Base-by-base conservation (phyloP, 1,139 yeast species). In the Zygosaccharomyces sapae region DNA sequence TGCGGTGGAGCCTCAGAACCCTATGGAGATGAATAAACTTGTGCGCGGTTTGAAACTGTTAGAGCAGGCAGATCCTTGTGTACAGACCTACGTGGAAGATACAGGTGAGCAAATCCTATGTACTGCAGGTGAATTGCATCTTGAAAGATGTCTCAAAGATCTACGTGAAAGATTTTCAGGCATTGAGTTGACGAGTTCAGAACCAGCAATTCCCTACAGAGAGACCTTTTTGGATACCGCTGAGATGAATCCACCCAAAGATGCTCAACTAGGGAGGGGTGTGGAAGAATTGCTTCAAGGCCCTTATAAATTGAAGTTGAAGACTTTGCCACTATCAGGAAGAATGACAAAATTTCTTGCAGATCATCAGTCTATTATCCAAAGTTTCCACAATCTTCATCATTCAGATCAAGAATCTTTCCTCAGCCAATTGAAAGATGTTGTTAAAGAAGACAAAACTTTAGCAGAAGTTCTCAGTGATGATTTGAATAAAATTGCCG, bases 51-150 rank as follows among this genome's bases (percentile, higher is more conserved):
- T 94, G 49, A 82, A 80, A 52, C 70, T 88, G 49, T 73, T 94
- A 41, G 82, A 92, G 48, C 83, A 82, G 55, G 92, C 97, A 0
- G 97, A 90, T 65, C 96, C 97, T 1, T 92, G 95, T 59, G 90
- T 89, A 33, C 89, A 87, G 60, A 86, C 90, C 56, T 84, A 79
- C 58, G 73, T 86, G 38, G 92, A 86, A 59, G 96, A 87, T 55
- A 82, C 85, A 8, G 97, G 97, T 50, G 97, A 90, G 66, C 86
- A 86, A 58, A 88, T 90, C 55, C 73, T 90, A 58, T 86, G 95
- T 53, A 89, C 95, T 13, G 96, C 97, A n/a, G 97, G 97, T 45
- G 97, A 90, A 65, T 74, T 90, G 52, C 97, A 90, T 69, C 72
- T 90, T 47, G 97, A 90, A 62, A 77, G 97, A 63, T 89, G 97